These are phyloP conservation scores for Strobilomyces confusus DNA, from an alignment of 768 basidiomycete genomes.

Conservation along the genomic window DNA sequence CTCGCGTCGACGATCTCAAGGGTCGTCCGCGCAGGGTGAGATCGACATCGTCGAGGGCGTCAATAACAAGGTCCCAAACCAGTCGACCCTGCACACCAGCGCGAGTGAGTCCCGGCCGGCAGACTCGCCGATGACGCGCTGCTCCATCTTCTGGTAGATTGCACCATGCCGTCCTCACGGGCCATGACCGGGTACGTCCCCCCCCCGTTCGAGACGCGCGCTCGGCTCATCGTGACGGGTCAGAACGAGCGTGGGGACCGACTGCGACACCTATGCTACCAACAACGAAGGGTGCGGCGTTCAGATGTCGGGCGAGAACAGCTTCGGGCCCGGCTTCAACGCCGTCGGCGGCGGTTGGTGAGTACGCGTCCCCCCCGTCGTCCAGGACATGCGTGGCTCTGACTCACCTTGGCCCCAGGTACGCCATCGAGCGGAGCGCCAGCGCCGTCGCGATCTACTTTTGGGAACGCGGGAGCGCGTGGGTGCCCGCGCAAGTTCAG, in stretches of 20 bases:
- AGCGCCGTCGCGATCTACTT: slow-evolving; percentile 37
- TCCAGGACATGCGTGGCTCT: neutral
- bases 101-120: neutral
- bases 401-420: too few species aligned
- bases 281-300: slow-evolving; percentile 34
- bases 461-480: slow-evolving; percentile 35
- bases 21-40: slow-evolving; percentile 19
- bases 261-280: slow-evolving; percentile 28
- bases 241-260: slow-evolving; percentile 13
- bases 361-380: neutral
- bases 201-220: too few species aligned
- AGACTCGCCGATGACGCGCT: too few species aligned
- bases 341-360: slow-evolving; percentile 36
- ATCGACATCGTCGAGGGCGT: slow-evolving; percentile 34
- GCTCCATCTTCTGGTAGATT: slow-evolving; percentile 23
- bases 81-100: slow-evolving; percentile 29
- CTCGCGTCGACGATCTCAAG: neutral
- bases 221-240: too few species aligned
- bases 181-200: slow-evolving; percentile 34
- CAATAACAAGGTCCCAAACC: slow-evolving; percentile 26
- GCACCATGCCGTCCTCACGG: slow-evolving; percentile 28
- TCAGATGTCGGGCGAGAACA: slow-evolving; percentile 19
- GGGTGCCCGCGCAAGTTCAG: slow-evolving; percentile 33
- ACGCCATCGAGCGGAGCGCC: slow-evolving; percentile 32
- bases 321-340: slow-evolving; percentile 36